Base-by-base conservation (phyloP, 2,329 filamentous ascomycete species). In the Fusarium newnesense region DNA sequence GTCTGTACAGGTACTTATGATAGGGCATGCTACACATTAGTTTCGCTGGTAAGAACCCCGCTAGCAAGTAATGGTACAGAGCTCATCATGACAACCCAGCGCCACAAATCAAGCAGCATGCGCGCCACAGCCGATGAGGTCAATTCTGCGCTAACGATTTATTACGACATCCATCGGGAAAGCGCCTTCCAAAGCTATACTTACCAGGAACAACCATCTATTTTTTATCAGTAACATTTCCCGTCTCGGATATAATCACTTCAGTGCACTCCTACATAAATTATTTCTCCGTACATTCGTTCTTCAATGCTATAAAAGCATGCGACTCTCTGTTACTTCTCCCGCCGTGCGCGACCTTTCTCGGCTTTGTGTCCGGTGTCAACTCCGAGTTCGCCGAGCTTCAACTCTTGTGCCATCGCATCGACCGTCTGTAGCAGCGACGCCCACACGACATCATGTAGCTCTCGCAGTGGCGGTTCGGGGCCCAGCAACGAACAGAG, bases 291-390 rank as follows among this genome's bases (percentile, higher is more conserved):
- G 2, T 5, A 6, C 16, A 24, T 46, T 10, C 15, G 15, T 32
- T 16, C 9, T 34, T 44, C 16, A 39, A 13, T 40, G 37, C 32
- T 39, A 32, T 47, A 24, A 42, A 49, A 67, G 54, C 19, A 81
- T 81, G 79, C 80, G 78, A 59, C 64, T 73, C 24, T 74, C 77
- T 28, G 34, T 70, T 70, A 60, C 72, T n/a, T 75, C 78, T 53
- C 62, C 63, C 40, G 70, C 73, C 54, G 72, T 75, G 40, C 78
- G 76, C 61, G 77, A 79, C 58, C 56, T 79, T 60, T 76, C 76
- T 72, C 80, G 79, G 72, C 70, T 80, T 74, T 83, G 81, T 80
- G 59, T 76, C 68, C 79, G 79, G 70, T 82, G 81, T 72, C 77
- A 76, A 69, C 77, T 76, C 68, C 78, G 77, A 74, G 74, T 75